Evolutionary conservation across 2,329 filamentous ascomycete genomes (phyloP), one percentile per base, ranked within the genome.

Genomic region (Alternaria postmessia): DNA sequence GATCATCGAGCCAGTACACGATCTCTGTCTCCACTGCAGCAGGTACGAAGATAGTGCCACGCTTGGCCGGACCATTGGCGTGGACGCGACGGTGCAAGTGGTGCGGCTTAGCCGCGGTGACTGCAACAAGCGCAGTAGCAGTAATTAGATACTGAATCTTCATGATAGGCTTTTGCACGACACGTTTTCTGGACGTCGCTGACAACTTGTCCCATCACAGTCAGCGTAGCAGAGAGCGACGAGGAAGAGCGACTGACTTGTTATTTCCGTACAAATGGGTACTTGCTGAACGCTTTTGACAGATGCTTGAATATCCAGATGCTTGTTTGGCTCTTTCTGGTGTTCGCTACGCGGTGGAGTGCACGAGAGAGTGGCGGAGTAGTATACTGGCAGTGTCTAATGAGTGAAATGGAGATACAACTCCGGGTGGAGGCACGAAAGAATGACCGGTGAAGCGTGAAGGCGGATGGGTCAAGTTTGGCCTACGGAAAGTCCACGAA

Each of bases 1-100:
- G 70, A 62, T 89, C 90, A 62, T 90, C 87, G 54, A 94, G 82
- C 75, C 90, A 85, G 80, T 94, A 97, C 57, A 90, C 85, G 57
- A 89, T 87, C 68, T 89, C 86, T 52, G 87, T 89, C 32, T 85
- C 81, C 51, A 89, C 84, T 55, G 85, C 84, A 54, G 87, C 85
- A 57, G 85, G 81, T 49, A 82, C 80, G 36, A 81, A 71, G 11
- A 71, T 60, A 82, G 83, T 79, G 61, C 66, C 69, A 61, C 86
- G 83, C 80, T 86, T 87, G 64, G 81, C 62, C 16, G 68, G 46
- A 16, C 41, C 51, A 42, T 66, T 65, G 36, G 55, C 85, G 69
- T 82, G 84, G 39, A 53, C 85, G 68, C 81, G 84, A 75, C 88
- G 88, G 70, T 83, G 83, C 75, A 81, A 79, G 75, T 81, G 79